These are phyloP conservation scores for Zizania latifolia DNA, from an alignment of 176 grass and related monocot genomes.

Conservation along the genomic window DNA sequence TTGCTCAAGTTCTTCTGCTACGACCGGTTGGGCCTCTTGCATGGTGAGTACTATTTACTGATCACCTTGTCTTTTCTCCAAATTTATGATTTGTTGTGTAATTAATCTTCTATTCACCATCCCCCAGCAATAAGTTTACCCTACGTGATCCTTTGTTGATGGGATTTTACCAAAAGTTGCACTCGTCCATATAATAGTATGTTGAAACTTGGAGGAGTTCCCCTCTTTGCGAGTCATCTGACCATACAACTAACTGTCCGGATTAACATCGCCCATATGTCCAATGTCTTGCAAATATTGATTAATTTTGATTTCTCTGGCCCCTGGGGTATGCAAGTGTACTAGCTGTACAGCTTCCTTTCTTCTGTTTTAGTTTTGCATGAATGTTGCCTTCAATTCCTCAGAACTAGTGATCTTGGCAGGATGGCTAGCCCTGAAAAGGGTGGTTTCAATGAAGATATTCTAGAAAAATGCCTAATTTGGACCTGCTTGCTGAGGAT, in stretches of 20 bases:
- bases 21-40: slow-evolving; percentile 71
- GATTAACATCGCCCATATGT: background rate
- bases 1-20: slow-evolving; percentile 81
- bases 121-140: background rate
- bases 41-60: slow-evolving; percentile 41
- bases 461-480: background rate
- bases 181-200: too few species aligned
- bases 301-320: too few species aligned
- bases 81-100: background rate
- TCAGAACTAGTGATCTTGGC: background rate
- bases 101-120: background rate
- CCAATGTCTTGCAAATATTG: background rate
- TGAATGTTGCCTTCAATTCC: background rate
- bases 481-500: slow-evolving; percentile 10
- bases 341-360: too few species aligned
- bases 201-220: too few species aligned
- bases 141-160: background rate
- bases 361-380: background rate
- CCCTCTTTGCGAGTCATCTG: too few species aligned
- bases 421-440: background rate
- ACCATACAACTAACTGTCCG: too few species aligned
- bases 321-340: too few species aligned
- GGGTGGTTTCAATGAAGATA: background rate
- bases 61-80: background rate
- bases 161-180: too few species aligned